Base-by-base conservation (phyloP, 208 protist species). In the Trypanosoma scelopori region DNA sequence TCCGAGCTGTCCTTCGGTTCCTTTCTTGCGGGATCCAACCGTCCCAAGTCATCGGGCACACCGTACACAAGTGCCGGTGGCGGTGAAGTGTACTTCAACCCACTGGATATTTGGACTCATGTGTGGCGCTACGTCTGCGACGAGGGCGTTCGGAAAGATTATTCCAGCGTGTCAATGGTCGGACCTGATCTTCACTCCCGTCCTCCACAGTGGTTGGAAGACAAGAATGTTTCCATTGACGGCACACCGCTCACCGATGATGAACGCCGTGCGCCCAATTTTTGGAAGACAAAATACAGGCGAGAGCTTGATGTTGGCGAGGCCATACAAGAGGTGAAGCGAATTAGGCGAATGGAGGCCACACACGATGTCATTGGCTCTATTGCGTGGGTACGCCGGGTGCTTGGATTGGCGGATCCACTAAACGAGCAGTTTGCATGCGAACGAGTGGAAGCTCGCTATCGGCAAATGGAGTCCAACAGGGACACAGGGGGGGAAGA, bases 181-280 rank as follows among this genome's bases (percentile, higher is more conserved):
- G 81, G 78, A 22, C 69, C 74, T 1, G 82, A 87, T 64, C 46
- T 76, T 1, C 86, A 90, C 71, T 71, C 68, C 27, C 83, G 84
- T 20, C 71, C 78, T 2, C 89, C 89, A n/a, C 56, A 70, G 62
- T 95, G 89, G 87, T 43, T 92, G 64, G 84, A 93, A 65, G 70
- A 85, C 64, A 92, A 92, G 70, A 74, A 90, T 64, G 75, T 86
- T 42, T 68, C 79, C 56, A 92, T 95, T 55, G 76, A 90, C 47
- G 89, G 89, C 28, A 77, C 79, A 1, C 81, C 81, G 12, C 73
- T 95, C 30, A 82, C 67, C 5, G 76, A 85, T 1, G 72, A 71
- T 28, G 79, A 89, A 48, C 64, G 35, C 37, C 47, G 47, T 46
- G 49, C 52, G 32, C 45, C 69, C 13, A 76, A 78, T 46, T 87